Evolutionary conservation across 768 basidiomycete species (phyloP), one percentile per base, ranked within the genome.

Genomic region (Pleurotus tuber-regium): DNA sequence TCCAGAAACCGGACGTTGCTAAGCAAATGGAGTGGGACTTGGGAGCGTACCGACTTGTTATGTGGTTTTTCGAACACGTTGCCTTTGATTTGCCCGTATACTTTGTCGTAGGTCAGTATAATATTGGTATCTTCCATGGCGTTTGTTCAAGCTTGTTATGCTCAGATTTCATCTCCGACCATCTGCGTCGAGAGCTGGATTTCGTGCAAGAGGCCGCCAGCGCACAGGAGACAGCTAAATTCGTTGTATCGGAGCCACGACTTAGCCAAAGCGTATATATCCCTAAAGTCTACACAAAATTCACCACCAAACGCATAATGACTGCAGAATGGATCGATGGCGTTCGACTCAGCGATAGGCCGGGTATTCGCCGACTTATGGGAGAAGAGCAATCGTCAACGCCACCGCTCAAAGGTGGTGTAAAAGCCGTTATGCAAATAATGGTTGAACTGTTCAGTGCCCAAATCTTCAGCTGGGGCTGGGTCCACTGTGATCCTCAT

Each of bases 401-500:
- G 24, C 59, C 60, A 14, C 56, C 63, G 11, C 69, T 87, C 8
- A 77, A 76, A 57, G 86, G 87, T 9, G 87, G 87, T 21, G 68
- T 81, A 29, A 67, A 72, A 46, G 69, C 77, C 26, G 75, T 90
- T 51, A 92, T 97, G 91, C 82, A 89, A 54, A 84, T 84, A 18
- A 92, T 92, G 78, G 84, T 93, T 30, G 86, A 91, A 54, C 74
- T 92, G 2, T 94, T 94, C 72, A 86, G 86, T 25, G 90, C 88
- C 2, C 92, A 83, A 73, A 94, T 94, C 67, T 98, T 97, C 65
- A 79, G 79, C 53, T 97, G 89, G 89, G 92, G 93, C 9, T 93
- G 85, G 77, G 86, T 93, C 3, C 86, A 91, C 65, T 92, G 92
- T 61, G 82, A 84, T 51, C 82, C 82, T 0, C 82, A 89, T 57